A percentile compares a stretch with the other conserved stretches of the same genome.
Evolutionary conservation across 2,329 filamentous ascomycete genomes (phyloP).

Genomic region (Cadophora luteo-olivacea): DNA sequence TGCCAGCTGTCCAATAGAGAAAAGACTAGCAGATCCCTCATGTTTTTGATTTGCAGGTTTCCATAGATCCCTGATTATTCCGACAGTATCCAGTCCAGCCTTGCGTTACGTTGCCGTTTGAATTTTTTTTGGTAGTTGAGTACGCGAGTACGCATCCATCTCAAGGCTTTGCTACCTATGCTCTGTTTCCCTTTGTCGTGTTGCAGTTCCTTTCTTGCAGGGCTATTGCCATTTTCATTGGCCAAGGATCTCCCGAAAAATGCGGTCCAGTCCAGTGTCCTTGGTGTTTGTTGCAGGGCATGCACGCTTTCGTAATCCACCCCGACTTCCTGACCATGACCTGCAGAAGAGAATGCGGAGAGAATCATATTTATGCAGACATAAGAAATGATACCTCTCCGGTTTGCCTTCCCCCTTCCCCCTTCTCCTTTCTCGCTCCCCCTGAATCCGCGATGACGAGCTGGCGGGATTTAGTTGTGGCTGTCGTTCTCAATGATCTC

Average conservation of each 20-base stretch:
- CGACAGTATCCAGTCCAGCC: constrained; percentile 16
- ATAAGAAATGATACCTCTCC: neutral
- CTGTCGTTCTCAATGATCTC: constrained; percentile 20
- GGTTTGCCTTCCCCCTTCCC: neutral
- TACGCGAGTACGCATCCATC: constrained; percentile 6
- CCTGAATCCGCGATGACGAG: constrained; percentile 14
- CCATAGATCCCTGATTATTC: constrained; percentile 13
- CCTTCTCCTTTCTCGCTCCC: neutral
- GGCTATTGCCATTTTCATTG: constrained; percentile 17
- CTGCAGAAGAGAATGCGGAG: neutral
- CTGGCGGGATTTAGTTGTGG: constrained; percentile 12
- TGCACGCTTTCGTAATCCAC: constrained; percentile 13
- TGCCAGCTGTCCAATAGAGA: constrained; percentile 6
- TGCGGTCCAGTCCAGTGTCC: constrained; percentile 5
- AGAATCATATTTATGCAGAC: neutral
- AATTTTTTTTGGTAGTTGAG: neutral
- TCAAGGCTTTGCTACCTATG: neutral
- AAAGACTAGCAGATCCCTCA: constrained; percentile 6
- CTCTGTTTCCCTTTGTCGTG: too few species aligned
- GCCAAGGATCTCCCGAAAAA: constrained; percentile 27
- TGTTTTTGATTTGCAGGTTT: constrained; percentile 1
- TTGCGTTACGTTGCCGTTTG: neutral
- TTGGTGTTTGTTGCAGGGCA: constrained; percentile 20
- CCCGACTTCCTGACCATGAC: neutral
- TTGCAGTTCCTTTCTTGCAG: constrained; percentile 4